Conservation (phyloP, 2,329 filamentous ascomycete species). For the Ophiobolus disseminans region DNA sequence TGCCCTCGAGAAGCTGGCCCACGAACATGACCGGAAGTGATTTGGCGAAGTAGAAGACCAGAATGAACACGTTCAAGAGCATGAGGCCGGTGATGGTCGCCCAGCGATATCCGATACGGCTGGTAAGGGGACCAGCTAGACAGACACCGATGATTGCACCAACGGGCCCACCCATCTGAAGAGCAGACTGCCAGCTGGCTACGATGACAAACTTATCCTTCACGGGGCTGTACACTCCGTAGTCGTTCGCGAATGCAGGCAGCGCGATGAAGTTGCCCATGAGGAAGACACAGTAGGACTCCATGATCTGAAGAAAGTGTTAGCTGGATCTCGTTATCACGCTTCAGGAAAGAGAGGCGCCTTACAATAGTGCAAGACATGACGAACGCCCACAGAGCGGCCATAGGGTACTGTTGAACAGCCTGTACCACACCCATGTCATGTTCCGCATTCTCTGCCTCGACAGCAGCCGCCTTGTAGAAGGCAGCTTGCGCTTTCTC, state of each 20-base stretch:
- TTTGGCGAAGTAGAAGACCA: constrained; percentile 65
- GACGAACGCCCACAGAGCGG: constrained; percentile 62
- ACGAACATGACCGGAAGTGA: constrained; percentile 58
- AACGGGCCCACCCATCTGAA: constrained; percentile 62
- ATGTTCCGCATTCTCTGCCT: constrained; percentile 64
- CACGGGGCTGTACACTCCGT: constrained; percentile 51
- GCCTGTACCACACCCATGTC: constrained; percentile 59
- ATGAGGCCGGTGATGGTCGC: constrained; percentile 64
- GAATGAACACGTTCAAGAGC: constrained; percentile 65
- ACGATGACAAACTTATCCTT: constrained; percentile 51
- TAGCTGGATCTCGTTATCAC: constrained; percentile 10
- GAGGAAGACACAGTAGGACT: constrained; percentile 69
- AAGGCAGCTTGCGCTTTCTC: constrained; percentile 51
- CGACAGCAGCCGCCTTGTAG: constrained; percentile 62
- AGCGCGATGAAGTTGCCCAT: constrained; percentile 66
- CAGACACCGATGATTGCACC: constrained; percentile 68
- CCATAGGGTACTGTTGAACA: constrained; percentile 60
- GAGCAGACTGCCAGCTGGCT: constrained; percentile 65
- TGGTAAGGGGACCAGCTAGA: constrained; percentile 67
- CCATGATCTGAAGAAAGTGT: constrained; percentile 62
- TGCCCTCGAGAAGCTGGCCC: constrained; percentile 65
- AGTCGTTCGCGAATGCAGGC: constrained; percentile 54
- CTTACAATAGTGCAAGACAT: constrained; percentile 64
- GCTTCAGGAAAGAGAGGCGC: constrained; percentile 11
- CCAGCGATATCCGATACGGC: constrained; percentile 65